phyloP scores from a whole-genome alignment of 2,329 filamentous ascomycete genomes.

The Alternaria brassicae region DNA sequence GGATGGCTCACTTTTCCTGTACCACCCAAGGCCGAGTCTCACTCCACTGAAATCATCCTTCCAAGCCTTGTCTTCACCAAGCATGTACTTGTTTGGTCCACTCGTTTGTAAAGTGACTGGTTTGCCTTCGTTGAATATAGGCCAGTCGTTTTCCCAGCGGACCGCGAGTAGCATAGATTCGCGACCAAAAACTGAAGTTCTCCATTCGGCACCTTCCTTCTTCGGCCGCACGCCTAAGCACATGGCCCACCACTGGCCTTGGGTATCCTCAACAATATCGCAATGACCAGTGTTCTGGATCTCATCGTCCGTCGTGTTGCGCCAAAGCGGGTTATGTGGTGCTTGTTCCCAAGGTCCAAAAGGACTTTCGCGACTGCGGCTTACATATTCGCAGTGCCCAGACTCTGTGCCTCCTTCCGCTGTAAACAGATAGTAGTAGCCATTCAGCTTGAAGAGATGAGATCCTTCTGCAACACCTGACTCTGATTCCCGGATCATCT shows the following conservation, averaged over 20 bases:
- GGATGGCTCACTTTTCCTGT: constrained; percentile 28
- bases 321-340: constrained; percentile 49
- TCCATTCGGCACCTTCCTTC: constrained; percentile 7
- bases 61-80: constrained; percentile 20
- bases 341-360: constrained; percentile 48
- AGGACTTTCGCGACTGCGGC: constrained; percentile 55
- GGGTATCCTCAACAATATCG: constrained; percentile 34
- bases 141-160: constrained; percentile 61
- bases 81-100: constrained; percentile 26
- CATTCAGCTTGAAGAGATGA: constrained; percentile 41
- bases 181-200: constrained; percentile 42
- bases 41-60: constrained; percentile 14
- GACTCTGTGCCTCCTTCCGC: constrained; percentile 48
- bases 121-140: constrained; percentile 58
- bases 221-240: constrained; percentile 45
- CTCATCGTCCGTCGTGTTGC: constrained; percentile 44
- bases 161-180: constrained; percentile 61
- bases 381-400: constrained; percentile 58
- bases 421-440: constrained; percentile 37
- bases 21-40: constrained; percentile 20
- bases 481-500: constrained; percentile 33
- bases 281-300: constrained; percentile 39
- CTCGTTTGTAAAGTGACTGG: constrained; percentile 51
- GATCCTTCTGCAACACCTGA: constrained; percentile 44
- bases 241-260: constrained; percentile 40